Conservation (phyloP, 2,329 filamentous ascomycete genomes). For the Leptoxyphium fumago region DNA sequence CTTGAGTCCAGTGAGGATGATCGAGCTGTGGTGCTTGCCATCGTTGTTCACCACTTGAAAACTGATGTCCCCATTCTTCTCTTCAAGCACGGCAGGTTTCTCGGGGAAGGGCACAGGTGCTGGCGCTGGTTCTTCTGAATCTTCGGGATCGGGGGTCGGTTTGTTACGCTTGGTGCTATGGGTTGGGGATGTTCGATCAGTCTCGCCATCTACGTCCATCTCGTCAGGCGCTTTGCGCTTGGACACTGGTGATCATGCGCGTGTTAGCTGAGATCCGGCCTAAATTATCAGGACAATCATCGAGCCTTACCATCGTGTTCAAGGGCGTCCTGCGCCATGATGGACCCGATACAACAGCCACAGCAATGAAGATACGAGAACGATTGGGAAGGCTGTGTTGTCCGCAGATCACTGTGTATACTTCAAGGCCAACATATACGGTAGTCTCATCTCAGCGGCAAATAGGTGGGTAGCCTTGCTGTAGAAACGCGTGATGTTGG, state of each 20-base stretch:
- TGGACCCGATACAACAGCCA: not conserved
- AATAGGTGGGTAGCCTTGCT: not conserved
- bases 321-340: not conserved
- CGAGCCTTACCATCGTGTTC: not conserved
- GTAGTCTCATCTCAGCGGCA: not conserved
- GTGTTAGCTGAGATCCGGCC: not conserved
- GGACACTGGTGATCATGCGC: constrained; percentile 13
- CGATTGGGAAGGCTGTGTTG: not conserved
- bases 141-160: constrained; percentile 23
- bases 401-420: constrained; percentile 6
- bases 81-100: constrained; percentile 87
- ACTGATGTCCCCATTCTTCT: constrained; percentile 86
- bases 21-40: constrained; percentile 69
- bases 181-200: not conserved
- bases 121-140: constrained; percentile 32
- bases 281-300: not conserved
- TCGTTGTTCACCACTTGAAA: constrained; percentile 98
- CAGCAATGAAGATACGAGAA: no score
- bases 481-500: no score
- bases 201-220: constrained; percentile 13
- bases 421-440: not conserved
- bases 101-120: constrained; percentile 67
- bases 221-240: constrained; percentile 67
- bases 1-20: constrained; percentile 89
- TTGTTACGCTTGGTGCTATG: constrained; percentile 20